Evolutionary conservation across 306 rosid genomes (phyloP), one percentile per base, ranked within the genome.

Genomic region (Mimosa pudica): DNA sequence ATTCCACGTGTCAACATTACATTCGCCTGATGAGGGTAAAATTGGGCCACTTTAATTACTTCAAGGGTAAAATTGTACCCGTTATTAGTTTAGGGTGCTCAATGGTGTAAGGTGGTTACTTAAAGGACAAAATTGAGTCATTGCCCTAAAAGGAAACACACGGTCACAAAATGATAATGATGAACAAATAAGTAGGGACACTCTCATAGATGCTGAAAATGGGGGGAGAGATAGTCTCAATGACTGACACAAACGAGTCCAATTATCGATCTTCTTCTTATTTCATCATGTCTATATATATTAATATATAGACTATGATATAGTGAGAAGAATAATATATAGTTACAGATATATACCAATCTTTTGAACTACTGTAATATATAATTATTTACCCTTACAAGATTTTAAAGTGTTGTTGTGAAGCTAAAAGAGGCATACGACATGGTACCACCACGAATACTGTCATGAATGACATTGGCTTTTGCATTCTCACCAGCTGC

Each of bases 401-500:
- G 61, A 55, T 55, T 55, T 55, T 24, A 55, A 17, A 52, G 60
- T 52, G 60, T 5, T 6, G 60, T 13, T 52, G 72, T 42, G 32
- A 67, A 67, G 49, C 49, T 17, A 10, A 69, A 69, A 42, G 73
- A 69, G 54, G 54, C 52, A 18, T 44, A 69, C 10, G 73, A 69
- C 10, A 69, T 42, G 47, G 73, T 17, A 18, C 54, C 73, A 3
- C 17, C 73, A 18, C 8, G 48, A 11, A 36, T 8, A 38, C 20
- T 35, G 5, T 66, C 48, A n/a, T 66, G 71, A 33, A 66, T 66
- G 14, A 66, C 71, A 14, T 16, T 1, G 13, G 71, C 48, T 9
- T 66, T 73, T 1, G 89, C 70, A 6, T 86, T 77, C 41, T 83
- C 87, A 38, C 89, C 89, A 14, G 86, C 89, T 13, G 89, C 89